Conservation (phyloP, 2,329 filamentous ascomycete genomes). For the Chaetomium strumarium region DNA sequence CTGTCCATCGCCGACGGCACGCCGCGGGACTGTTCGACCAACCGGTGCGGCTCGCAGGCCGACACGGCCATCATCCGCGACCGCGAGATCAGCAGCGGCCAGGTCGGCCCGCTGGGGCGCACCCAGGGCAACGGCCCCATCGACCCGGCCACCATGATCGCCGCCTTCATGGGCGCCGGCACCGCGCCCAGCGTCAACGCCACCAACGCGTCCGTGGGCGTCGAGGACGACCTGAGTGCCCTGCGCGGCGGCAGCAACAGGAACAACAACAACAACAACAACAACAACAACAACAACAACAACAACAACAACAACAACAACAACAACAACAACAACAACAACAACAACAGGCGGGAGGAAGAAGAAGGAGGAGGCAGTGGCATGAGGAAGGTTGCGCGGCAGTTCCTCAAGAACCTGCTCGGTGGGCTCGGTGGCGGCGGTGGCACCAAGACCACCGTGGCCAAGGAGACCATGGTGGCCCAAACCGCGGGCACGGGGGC, state of each 20-base stretch:
- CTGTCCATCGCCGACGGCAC: constrained; percentile 58
- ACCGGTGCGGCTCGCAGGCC: constrained; percentile 58
- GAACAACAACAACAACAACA: too few relatives aligned
- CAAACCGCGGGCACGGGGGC: constrained; percentile 50
- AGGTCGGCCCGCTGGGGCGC: constrained; percentile 56
- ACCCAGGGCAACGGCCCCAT: constrained; percentile 56
- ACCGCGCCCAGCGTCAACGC: constrained; percentile 24
- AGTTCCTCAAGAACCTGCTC: constrained; percentile 15
- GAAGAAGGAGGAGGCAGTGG: background rate
- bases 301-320: too few relatives aligned
- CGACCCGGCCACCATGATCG: constrained; percentile 50
- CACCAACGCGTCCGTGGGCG: constrained; percentile 18
- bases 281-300: too few relatives aligned
- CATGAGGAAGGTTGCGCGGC: constrained; percentile 6
- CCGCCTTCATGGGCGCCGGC: constrained; percentile 52
- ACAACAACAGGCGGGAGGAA: background rate
- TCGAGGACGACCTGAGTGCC: constrained; percentile 18
- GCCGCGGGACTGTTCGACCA: constrained; percentile 58
- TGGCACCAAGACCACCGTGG: constrained; percentile 35
- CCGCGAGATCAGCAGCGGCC: constrained; percentile 48
- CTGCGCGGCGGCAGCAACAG: too few relatives aligned
- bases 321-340: too few relatives aligned
- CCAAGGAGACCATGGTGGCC: constrained; percentile 47
- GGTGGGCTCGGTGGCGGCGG: constrained; percentile 23
- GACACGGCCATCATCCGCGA: constrained; percentile 66